Conservation (phyloP, 139 green algal genomes). For the Chlamydomonas schloesseri region DNA sequence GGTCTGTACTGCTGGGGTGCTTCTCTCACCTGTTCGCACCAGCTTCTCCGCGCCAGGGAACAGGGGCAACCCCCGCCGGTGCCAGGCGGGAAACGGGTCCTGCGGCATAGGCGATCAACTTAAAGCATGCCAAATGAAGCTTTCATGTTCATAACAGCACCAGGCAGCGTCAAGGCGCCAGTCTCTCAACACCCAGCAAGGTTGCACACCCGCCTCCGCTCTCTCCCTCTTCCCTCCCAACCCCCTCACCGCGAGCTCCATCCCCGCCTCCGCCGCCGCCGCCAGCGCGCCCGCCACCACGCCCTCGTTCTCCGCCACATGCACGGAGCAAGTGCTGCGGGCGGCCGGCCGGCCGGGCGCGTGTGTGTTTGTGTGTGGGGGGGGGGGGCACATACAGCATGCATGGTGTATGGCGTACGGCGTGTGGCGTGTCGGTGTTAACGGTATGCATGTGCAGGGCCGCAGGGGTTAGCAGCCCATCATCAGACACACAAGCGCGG, state of each 20-base stretch:
- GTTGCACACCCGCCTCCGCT: too few species aligned
- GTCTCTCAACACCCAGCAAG: too few species aligned
- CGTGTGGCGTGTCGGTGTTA: too few species aligned
- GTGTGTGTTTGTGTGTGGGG: neutral
- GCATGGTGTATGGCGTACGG: too few species aligned
- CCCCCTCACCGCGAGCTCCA: slow-evolving; percentile 67
- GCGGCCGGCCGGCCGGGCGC: too few species aligned
- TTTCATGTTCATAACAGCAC: too few species aligned
- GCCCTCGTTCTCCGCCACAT: slow-evolving; percentile 93
- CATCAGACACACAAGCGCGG: too few species aligned
- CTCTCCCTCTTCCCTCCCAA: too few species aligned
- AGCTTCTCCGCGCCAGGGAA: slow-evolving; percentile 71
- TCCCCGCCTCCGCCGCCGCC: slow-evolving; percentile 69
- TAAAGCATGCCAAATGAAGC: too few species aligned
- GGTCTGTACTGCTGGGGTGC: neutral
- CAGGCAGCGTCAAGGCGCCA: too few species aligned
- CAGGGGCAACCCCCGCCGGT: slow-evolving; percentile 70
- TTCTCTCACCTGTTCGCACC: slow-evolving; percentile 60
- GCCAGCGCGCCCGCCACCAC: slow-evolving; percentile 86
- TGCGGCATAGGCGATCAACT: neutral
- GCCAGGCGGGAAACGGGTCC: slow-evolving; percentile 74
- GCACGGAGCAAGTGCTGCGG: slow-evolving; percentile 86
- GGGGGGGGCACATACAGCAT: too few species aligned
- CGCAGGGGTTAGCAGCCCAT: too few species aligned
- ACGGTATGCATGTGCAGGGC: neutral